These are phyloP conservation scores for Claviceps africana DNA, from an alignment of 2,329 filamentous ascomycete species.

Conservation along the genomic window DNA sequence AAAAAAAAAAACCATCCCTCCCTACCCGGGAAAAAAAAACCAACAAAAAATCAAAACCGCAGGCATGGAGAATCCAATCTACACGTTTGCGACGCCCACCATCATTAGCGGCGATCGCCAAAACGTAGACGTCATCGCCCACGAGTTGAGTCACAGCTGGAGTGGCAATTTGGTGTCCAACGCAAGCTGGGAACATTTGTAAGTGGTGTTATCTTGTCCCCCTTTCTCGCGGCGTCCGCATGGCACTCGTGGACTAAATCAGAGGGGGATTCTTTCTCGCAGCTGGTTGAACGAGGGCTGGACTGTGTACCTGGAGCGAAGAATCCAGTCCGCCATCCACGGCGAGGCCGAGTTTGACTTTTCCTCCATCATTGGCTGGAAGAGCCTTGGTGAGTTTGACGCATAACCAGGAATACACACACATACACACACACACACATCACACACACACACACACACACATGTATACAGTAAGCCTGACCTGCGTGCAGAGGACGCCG, in stretches of 20 bases:
- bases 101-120: conserved; percentile 83
- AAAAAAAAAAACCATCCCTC: too few relatives aligned
- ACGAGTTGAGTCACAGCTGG: conserved; percentile 67
- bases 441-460: too few relatives aligned
- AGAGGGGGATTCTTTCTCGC: background rate
- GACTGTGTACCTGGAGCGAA: conserved; percentile 88
- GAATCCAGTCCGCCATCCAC: conserved; percentile 64
- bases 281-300: conserved; percentile 68
- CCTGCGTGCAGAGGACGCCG: conserved; percentile 48
- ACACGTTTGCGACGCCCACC: conserved; percentile 88
- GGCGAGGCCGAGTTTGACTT: conserved; percentile 83
- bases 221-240: too few relatives aligned
- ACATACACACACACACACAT: too few relatives aligned
- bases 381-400: conserved; percentile 47
- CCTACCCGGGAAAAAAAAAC: too few relatives aligned
- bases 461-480: background rate
- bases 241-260: background rate
- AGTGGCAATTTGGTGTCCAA: conserved; percentile 75
- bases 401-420: background rate
- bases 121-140: conserved; percentile 92
- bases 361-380: conserved; percentile 92
- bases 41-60: background rate
- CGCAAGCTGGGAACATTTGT: conserved; percentile 71
- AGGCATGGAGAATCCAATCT: conserved; percentile 85
- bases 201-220: conserved; percentile 15